Base-by-base conservation (phyloP, 2,329 filamentous ascomycete genomes). In the Alternaria rosae region DNA sequence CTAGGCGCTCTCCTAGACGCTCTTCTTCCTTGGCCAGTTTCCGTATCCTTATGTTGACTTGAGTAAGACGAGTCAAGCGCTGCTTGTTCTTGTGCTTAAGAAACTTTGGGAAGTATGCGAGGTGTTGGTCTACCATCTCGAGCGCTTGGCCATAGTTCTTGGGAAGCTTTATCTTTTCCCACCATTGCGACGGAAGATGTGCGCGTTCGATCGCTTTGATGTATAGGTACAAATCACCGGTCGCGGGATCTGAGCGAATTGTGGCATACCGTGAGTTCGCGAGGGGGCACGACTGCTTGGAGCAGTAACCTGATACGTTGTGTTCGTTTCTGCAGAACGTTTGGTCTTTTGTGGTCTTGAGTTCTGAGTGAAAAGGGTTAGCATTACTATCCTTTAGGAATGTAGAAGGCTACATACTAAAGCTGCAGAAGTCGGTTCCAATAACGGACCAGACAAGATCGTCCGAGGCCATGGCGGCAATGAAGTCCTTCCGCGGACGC, bases 61-160 rank as follows among this genome's bases (percentile, higher is more conserved):
- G 95, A 54, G 93, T 97, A 74, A 99, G 79, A 51, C 95, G 86
- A 10, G 95, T 98, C 45, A 98, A 87, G 62, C 95, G 89, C 83
- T 98, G 95, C 85, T 99, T 99, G 85, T 93, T 95, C 82, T 96
- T 97, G 83, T 97, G 93, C 32, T 93, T 84, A 67, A 97, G 83
- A 77, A 97, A 97, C 79, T 97, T 97, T 57, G 94, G 94, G 84
- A 93, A 98, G 85, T 97, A 98, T 75, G 93, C 91, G 15, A 79
- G 72, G 47, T 78, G 71, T 17, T 70, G 54, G 54, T 78, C 76
- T 69, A 99, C 88, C 79, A 97, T 92, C 70, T 92, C 87, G 25
- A 99, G 87, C 1, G 95, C 95, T 77, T 94, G 91, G 66, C 89
- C 88, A 81, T 98, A 98, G 84, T 98, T 97, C 72, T 89, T 88